Evolutionary conservation across 805 yeast genomes (phyloP), one percentile per base, ranked within the genome.

Genomic region (Kodamaea neixiangensis): DNA sequence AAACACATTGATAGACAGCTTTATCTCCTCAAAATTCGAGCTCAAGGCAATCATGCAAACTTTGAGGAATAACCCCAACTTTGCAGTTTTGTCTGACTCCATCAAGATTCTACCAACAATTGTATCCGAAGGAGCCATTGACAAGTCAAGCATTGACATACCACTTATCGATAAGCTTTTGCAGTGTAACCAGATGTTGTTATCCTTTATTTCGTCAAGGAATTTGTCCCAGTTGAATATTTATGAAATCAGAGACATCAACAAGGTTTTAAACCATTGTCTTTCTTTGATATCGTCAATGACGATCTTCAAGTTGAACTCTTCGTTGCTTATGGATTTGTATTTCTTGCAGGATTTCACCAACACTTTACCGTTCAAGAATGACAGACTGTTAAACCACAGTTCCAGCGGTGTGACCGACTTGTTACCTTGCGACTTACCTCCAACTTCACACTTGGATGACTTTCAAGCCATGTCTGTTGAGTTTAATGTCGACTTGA

Each of bases 331-430:
- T 31, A 21, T 39, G 29, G 61, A 60, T 25, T 31, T 47, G 34
- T 60, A 54, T 45, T 58, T 55, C 44, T 46, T 63, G 11, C 62
- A 62, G 34, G 69, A 65, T 33, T 56, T 59, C 33, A 48, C 61
- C 11, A 59, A 52, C 41, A 46, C 55, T 6, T 41, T 59, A 6
- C 64, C 67, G 3, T 58, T 65, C 47, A 20, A 44, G n/a, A 60
- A 63, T 49, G 67, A 63, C 15, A 50, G 53, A 25, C 19, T 31
- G 2, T 45, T 63, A 15, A 57, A 57, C 37, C 59, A 55, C 38
- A 34, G 42, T 15, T 46, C 54, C 4, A 52, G 51, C 31, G 50
- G 53, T 19, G 39, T 51, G 2, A 38, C 47, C 11, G 57, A 56
- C 5, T 39, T 56, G 29, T 45, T 56, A 7, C 59, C 59, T 14